Conservation (phyloP, 164 flowering plant species). For the Magnolia officinalis region DNA sequence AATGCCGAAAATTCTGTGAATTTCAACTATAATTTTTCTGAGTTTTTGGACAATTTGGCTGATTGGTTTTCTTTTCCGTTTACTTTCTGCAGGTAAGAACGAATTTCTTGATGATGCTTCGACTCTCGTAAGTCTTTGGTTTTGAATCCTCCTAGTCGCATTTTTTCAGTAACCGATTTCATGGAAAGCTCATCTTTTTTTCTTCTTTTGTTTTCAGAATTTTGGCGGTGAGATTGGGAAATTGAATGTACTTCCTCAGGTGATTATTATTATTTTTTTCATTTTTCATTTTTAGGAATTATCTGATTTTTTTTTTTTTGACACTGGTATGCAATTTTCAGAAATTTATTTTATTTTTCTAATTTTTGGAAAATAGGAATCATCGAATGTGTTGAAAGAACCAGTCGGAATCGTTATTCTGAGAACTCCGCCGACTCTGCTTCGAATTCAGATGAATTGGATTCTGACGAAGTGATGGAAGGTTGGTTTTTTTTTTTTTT, state of each 20-base stretch:
- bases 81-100: constrained; percentile 40
- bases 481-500: neutral
- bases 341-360: neutral
- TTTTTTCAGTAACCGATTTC: neutral
- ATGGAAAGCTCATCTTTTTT: neutral
- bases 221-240: constrained; percentile 18
- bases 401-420: constrained; percentile 49
- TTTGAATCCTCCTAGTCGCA: neutral
- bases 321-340: neutral
- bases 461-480: neutral
- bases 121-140: constrained; percentile 45
- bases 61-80: neutral
- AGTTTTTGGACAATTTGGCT: neutral
- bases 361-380: constrained; percentile 43
- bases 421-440: constrained; percentile 16
- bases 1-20: neutral
- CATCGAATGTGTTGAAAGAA: constrained; percentile 39
- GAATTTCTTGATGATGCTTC: constrained; percentile 64
- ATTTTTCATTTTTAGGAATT: neutral
- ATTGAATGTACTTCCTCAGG: constrained; percentile 74
- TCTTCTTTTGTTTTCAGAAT: constrained; percentile 12
- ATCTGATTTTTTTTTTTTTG: neutral
- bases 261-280: constrained; percentile 10
- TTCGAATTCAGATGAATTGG: neutral
- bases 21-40: neutral